A percentile compares a stretch with the other conserved stretches of the same genome.
Evolutionary conservation across 2,329 filamentous ascomycete species (phyloP).

Genomic region (Arachnomyces sp.): DNA sequence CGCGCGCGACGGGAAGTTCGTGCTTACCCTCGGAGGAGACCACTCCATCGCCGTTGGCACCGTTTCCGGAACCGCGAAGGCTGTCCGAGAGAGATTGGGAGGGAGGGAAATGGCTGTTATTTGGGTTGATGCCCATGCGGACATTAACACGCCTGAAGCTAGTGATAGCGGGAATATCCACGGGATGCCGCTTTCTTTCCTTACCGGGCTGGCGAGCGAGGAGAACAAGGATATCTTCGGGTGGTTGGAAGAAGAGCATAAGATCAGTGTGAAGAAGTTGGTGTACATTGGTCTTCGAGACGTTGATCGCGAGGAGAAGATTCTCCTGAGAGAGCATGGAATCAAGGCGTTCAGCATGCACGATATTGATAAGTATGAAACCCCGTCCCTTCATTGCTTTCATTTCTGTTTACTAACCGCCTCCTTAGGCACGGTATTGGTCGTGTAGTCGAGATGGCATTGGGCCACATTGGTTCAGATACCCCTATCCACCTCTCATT

Average conservation of each 20-base stretch:
- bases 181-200: constrained; percentile 92
- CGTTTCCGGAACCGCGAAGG: constrained; percentile 77
- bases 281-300: constrained; percentile 96
- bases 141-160: constrained; percentile 93
- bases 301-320: constrained; percentile 89
- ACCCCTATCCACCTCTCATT: constrained; percentile 96
- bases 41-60: constrained; percentile 95
- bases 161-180: constrained; percentile 90
- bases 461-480: constrained; percentile 87
- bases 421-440: constrained; percentile 73
- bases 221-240: constrained; percentile 74
- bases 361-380: constrained; percentile 73
- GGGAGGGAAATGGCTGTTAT: constrained; percentile 81
- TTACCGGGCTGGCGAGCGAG: constrained; percentile 74
- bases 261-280: constrained; percentile 66
- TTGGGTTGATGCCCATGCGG: constrained; percentile 96
- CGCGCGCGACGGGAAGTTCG: constrained; percentile 71
- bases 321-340: constrained; percentile 74
- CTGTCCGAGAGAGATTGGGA: constrained; percentile 70
- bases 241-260: constrained; percentile 61
- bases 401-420: not conserved
- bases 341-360: constrained; percentile 99
- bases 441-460: constrained; percentile 94
- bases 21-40: constrained; percentile 89
- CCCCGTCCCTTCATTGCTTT: not conserved